Conservation (phyloP, 352 stramenopile species). For the Pythium chondricola region DNA sequence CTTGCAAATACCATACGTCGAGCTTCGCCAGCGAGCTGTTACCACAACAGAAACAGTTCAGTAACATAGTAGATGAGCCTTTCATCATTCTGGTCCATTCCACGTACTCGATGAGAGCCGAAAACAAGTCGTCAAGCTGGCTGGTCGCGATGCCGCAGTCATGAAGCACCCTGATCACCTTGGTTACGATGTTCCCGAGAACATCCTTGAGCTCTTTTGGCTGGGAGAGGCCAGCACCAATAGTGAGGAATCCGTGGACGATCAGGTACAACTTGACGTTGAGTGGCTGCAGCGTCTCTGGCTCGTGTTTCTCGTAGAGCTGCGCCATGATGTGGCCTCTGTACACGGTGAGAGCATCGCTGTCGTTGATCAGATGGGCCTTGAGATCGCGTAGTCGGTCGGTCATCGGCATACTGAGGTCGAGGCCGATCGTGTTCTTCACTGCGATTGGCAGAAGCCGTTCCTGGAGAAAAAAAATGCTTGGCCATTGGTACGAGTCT, state of each 20-base stretch:
- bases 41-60: background rate
- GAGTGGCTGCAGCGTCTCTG: conserved; percentile 21
- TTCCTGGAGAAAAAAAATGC: conserved; percentile 45
- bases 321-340: conserved; percentile 33
- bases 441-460: conserved; percentile 45
- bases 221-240: conserved; percentile 67
- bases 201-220: conserved; percentile 71
- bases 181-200: conserved; percentile 55
- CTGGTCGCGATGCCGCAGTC: conserved; percentile 35
- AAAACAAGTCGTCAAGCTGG: conserved; percentile 54
- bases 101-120: conserved; percentile 54
- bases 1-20: conserved; percentile 73
- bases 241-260: conserved; percentile 60
- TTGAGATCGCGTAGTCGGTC: conserved; percentile 71
- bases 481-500: conserved; percentile 35
- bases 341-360: conserved; percentile 47
- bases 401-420: conserved; percentile 53
- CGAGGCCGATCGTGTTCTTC: conserved; percentile 46
- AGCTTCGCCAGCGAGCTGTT: conserved; percentile 41
- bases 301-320: conserved; percentile 19
- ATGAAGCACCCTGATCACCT: conserved; percentile 51
- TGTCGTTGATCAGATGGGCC: conserved; percentile 69
- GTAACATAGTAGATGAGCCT: background rate
- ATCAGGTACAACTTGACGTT: conserved; percentile 56
- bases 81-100: background rate